Base-by-base conservation (phyloP, 768 basidiomycete species). In the Daedaleopsis sinensis region DNA sequence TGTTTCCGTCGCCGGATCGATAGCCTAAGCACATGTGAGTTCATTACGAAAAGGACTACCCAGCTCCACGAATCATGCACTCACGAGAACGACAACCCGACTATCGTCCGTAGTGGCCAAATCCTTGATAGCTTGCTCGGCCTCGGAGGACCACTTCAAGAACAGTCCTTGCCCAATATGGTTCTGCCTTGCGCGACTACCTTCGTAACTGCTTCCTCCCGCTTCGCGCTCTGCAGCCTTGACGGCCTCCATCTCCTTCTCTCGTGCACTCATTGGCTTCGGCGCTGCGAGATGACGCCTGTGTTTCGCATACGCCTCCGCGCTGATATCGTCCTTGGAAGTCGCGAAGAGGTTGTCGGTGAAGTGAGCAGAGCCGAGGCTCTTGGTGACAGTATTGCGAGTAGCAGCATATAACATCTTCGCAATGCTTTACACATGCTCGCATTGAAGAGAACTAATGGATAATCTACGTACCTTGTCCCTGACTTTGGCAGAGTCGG, bases 361-460 rank as follows among this genome's bases (percentile, higher is more conserved):
- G 73, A 94, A 92, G 36, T 84, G 72, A 18, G 84, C 78, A 2
- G 93, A 87, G 47, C 92, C 92, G 4, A 96, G 80, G n/a, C 82
- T 78, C 72, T 84, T 92, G 32, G 86, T 79, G 21, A 95, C 80
- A 18, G 86, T 80, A 23, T 80, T 78, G 47, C 92, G 85, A 1
- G 89, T 88, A 3, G 93, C 89, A 21, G 94, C 92, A 73, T 94
- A 95, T 37, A 96, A 79, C 93, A 94, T 96, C 92, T 94, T 58
- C 13, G 18, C 39, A 18, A 16, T 12, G 1, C 15, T 16, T 16
- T 37, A 35, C n/a, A 36, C 18, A 42, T 43, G 49, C 47, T 49
- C 23, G 19, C 23, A 24, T 46, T 21, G 38, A 37, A 50, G 23
- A 24, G 32, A n/a, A 11, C 36, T 47, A 53, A 42, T 23, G 11